phyloP scores from a whole-genome alignment of 2,329 filamentous ascomycete genomes.

The Fusarium secorum region DNA sequence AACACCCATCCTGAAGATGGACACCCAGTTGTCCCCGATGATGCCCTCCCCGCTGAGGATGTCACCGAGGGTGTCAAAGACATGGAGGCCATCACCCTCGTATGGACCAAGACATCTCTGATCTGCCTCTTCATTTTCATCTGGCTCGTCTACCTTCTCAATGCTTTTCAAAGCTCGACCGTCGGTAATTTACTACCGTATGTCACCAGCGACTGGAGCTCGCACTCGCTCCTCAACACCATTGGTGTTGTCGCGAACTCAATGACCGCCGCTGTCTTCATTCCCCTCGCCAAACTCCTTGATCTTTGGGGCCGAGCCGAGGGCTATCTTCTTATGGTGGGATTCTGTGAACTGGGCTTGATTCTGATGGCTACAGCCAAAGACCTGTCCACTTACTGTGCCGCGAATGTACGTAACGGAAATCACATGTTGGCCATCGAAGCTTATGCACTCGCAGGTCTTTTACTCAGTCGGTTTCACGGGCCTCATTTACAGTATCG shows the following conservation, averaged over 20 bases:
- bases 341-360: slow-evolving; percentile 53
- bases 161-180: slow-evolving; percentile 49
- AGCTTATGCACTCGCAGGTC: background rate
- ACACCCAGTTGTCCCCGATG: background rate
- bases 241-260: slow-evolving; percentile 8
- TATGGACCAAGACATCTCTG: slow-evolving; percentile 4
- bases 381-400: slow-evolving; percentile 53
- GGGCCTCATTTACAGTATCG: slow-evolving; percentile 7
- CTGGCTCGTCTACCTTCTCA: slow-evolving; percentile 9
- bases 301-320: slow-evolving; percentile 18
- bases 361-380: slow-evolving; percentile 68
- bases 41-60: slow-evolving; percentile 11
- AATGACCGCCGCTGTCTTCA: slow-evolving; percentile 8
- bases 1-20: slow-evolving; percentile 13
- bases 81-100: slow-evolving; percentile 19
- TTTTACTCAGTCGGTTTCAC: slow-evolving; percentile 14
- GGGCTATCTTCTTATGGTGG: slow-evolving; percentile 9
- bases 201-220: background rate
- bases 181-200: slow-evolving; percentile 25
- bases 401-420: slow-evolving; percentile 53
- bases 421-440: accelerated
- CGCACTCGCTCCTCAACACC: slow-evolving; percentile 9
- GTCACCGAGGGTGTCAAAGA: slow-evolving; percentile 33
- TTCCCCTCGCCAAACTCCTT: slow-evolving; percentile 8
- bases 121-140: slow-evolving; percentile 14